phyloP scores from a whole-genome alignment of 345 rosid species.

The Orychophragmus violaceus region DNA sequence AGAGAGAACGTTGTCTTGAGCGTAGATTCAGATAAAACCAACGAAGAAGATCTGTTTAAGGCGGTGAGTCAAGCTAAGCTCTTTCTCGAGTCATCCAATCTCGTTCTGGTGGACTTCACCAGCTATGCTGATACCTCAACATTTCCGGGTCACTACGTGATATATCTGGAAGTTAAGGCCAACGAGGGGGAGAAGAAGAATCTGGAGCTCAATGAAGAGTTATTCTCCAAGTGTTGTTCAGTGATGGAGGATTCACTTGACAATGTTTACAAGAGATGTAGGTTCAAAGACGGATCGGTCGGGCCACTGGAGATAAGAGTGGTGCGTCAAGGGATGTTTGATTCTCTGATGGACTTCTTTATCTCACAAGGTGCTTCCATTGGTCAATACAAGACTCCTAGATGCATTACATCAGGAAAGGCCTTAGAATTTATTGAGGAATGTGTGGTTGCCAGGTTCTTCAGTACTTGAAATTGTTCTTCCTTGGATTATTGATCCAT shows the following conservation, averaged over 20 bases:
- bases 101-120: constrained; percentile 60
- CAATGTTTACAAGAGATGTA: constrained; percentile 64
- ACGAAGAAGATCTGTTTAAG: constrained; percentile 71
- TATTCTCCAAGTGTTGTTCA: constrained; percentile 62
- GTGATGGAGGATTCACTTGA: constrained; percentile 66
- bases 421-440: constrained; percentile 53
- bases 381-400: constrained; percentile 89
- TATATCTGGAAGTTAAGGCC: constrained; percentile 56
- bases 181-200: neutral
- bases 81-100: constrained; percentile 48
- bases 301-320: constrained; percentile 81
- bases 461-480: constrained; percentile 35
- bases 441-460: constrained; percentile 50
- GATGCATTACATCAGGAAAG: constrained; percentile 64
- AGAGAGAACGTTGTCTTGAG: constrained; percentile 74
- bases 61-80: constrained; percentile 55
- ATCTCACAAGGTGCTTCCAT: constrained; percentile 74
- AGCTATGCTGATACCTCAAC: constrained; percentile 65
- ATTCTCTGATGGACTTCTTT: constrained; percentile 78
- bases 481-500: neutral
- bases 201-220: constrained; percentile 27
- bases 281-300: constrained; percentile 63
- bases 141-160: constrained; percentile 84
- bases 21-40: constrained; percentile 81
- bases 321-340: constrained; percentile 61